Conservation (phyloP, 1,284 basidiomycete genomes). For the Ganoderma lucidum region DNA sequence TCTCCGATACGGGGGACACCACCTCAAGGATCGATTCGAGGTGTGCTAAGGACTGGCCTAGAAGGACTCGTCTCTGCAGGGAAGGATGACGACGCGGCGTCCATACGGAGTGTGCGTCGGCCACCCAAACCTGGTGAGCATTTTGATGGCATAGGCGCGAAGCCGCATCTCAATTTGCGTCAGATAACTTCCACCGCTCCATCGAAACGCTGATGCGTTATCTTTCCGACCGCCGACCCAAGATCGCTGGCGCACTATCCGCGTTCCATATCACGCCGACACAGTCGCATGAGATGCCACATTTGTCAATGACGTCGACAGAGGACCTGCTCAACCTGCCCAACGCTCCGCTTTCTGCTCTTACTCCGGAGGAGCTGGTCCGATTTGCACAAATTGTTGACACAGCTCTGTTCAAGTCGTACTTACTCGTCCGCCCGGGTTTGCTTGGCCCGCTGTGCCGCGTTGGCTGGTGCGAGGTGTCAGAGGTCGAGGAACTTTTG, state of each 20-base stretch:
- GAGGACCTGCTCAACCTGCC: constrained; percentile 83
- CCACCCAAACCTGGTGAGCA: constrained; percentile 26
- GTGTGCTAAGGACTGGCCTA: constrained; percentile 59
- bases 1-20: constrained; percentile 44
- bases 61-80: constrained; percentile 56
- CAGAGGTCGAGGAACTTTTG: constrained; percentile 92
- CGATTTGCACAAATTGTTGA: constrained; percentile 94
- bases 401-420: constrained; percentile 95
- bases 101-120: constrained; percentile 52
- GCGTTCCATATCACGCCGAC: constrained; percentile 76
- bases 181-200: constrained; percentile 70
- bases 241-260: constrained; percentile 79
- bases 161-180: not conserved
- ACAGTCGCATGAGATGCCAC: constrained; percentile 66
- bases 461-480: constrained; percentile 95
- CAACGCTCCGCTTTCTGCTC: constrained; percentile 69
- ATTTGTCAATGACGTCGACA: constrained; percentile 71
- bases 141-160: no score
- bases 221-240: constrained; percentile 87
- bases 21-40: constrained; percentile 57
- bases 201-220: constrained; percentile 76
- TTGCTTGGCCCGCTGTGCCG: constrained; percentile 91
- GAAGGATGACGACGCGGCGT: constrained; percentile 70
- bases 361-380: constrained; percentile 83
- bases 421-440: constrained; percentile 84